Percentiles rank a stretch among this genome's conserved stretches.
These are phyloP conservation scores for Lobosporangium transversale DNA, from an alignment of 192 early-diverging fungal species.

Conservation along the genomic window DNA sequence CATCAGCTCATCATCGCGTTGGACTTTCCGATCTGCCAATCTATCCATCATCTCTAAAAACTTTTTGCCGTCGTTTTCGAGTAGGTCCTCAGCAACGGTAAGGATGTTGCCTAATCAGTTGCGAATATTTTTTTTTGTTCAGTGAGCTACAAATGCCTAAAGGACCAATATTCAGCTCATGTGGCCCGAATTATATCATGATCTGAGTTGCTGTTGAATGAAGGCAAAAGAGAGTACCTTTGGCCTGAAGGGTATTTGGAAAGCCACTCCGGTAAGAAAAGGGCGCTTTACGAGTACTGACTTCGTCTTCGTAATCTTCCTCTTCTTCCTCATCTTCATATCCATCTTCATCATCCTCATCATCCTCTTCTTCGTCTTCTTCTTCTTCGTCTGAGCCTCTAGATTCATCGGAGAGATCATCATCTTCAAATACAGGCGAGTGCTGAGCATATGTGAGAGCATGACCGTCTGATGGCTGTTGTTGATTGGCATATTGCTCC, in stretches of 20 bases:
- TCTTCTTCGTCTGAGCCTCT: slow-evolving; percentile 57
- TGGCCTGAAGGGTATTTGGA: slow-evolving; percentile 79
- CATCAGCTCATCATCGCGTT: slow-evolving; percentile 71
- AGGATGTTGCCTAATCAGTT: slow-evolving; percentile 64
- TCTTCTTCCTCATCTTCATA: slow-evolving; percentile 71
- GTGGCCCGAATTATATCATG: too few relatives aligned
- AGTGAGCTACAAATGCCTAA: too few relatives aligned
- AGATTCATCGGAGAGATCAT: slow-evolving; percentile 56
- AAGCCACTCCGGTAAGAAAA: slow-evolving; percentile 66
- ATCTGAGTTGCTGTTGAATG: background rate
- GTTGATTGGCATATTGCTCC: slow-evolving; percentile 85
- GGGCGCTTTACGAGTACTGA: slow-evolving; percentile 54
- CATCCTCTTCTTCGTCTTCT: slow-evolving; percentile 61
- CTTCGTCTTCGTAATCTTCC: slow-evolving; percentile 61
- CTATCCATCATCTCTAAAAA: slow-evolving; percentile 98
- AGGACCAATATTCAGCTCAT: too few relatives aligned
- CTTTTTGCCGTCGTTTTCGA: slow-evolving; percentile 93
- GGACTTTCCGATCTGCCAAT: slow-evolving; percentile 89
- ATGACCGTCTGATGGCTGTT: slow-evolving; percentile 57
- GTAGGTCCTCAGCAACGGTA: slow-evolving; percentile 87
- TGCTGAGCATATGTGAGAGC: slow-evolving; percentile 56
- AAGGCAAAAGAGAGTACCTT: too few relatives aligned
- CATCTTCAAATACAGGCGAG: slow-evolving; percentile 42
- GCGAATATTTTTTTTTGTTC: too few relatives aligned
- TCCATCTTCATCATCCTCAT: slow-evolving; percentile 63